Evolutionary conservation across 176 grass and related monocot species (phyloP).

Genomic region (Ananas comosus): DNA sequence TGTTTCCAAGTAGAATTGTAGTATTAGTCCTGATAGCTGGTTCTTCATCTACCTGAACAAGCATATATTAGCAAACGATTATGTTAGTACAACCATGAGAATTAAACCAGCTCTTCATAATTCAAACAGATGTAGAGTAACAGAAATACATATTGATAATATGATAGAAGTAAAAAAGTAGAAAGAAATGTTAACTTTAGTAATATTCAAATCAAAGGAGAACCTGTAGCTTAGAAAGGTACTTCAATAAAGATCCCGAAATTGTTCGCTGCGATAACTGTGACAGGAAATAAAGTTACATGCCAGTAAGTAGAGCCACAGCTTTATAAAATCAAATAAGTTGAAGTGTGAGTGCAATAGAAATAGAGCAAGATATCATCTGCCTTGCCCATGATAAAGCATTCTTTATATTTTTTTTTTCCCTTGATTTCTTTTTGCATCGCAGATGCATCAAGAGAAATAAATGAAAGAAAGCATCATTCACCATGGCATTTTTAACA

Average conservation of each 20-base stretch:
- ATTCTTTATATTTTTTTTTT: no score
- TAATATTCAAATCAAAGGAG: conserved; percentile 20
- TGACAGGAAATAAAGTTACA: conserved; percentile 26
- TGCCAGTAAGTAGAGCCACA: conserved; percentile 10
- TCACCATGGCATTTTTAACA: no score
- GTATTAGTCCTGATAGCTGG: conserved; percentile 94
- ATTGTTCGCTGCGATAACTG: conserved; percentile 96
- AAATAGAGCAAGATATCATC: background rate
- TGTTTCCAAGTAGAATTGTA: conserved; percentile 97
- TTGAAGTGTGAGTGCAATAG: conserved; percentile 19
- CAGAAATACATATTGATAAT: no score
- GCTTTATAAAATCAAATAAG: conserved; percentile 1
- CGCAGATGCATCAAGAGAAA: no score
- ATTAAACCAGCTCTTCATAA: background rate
- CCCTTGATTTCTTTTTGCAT: no score
- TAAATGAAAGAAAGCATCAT: no score
- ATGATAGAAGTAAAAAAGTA: background rate
- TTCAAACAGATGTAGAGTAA: background rate
- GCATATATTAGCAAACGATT: background rate
- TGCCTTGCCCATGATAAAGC: no score
- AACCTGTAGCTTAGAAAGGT: conserved; percentile 98
- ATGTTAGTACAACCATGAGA: conserved; percentile 20
- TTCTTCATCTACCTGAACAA: conserved; percentile 84
- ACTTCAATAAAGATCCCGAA: conserved; percentile 97
- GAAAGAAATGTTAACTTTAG: conserved; percentile 3